Evolutionary conservation across 2,329 filamentous ascomycete genomes (phyloP).

Genomic region (Zymoseptoria pseudotritici): DNA sequence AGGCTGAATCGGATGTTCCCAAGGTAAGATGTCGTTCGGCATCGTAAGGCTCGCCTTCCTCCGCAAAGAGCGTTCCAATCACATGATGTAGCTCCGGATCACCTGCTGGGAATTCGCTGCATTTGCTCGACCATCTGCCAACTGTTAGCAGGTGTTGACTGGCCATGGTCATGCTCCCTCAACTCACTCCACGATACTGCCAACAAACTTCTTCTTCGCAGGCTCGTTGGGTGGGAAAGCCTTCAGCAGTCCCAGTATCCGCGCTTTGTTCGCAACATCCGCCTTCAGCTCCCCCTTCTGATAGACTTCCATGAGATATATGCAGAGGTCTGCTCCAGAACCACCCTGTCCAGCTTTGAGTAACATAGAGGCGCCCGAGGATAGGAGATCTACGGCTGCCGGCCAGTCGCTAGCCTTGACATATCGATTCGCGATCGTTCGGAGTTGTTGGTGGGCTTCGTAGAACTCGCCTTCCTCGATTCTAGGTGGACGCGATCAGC

Average conservation of each 20-base stretch:
- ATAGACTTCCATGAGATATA: constrained; percentile 85
- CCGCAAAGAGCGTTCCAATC: constrained; percentile 77
- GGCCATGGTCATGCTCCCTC: not conserved
- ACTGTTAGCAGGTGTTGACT: not conserved
- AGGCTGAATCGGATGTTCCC: constrained; percentile 81
- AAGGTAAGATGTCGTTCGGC: constrained; percentile 84
- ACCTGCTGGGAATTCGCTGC: constrained; percentile 79
- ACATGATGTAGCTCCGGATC: constrained; percentile 95
- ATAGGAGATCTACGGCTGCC: constrained; percentile 80
- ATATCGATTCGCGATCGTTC: constrained; percentile 89
- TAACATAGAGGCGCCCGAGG: constrained; percentile 73
- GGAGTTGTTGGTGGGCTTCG: constrained; percentile 96
- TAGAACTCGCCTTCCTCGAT: constrained; percentile 91
- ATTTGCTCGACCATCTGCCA: constrained; percentile 71
- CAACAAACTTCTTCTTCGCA: constrained; percentile 85
- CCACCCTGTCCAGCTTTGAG: constrained; percentile 89
- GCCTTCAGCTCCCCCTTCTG: constrained; percentile 74
- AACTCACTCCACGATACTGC: constrained; percentile 68
- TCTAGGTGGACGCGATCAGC: constrained; percentile 37
- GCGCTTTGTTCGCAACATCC: constrained; percentile 64
- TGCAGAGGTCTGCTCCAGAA: constrained; percentile 80
- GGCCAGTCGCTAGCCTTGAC: constrained; percentile 79
- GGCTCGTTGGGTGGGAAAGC: constrained; percentile 79
- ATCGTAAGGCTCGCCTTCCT: constrained; percentile 87
- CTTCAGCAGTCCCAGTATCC: constrained; percentile 69